phyloP scores from a whole-genome alignment of 2,329 filamentous ascomycete genomes.

The Fusarium sacchari region DNA sequence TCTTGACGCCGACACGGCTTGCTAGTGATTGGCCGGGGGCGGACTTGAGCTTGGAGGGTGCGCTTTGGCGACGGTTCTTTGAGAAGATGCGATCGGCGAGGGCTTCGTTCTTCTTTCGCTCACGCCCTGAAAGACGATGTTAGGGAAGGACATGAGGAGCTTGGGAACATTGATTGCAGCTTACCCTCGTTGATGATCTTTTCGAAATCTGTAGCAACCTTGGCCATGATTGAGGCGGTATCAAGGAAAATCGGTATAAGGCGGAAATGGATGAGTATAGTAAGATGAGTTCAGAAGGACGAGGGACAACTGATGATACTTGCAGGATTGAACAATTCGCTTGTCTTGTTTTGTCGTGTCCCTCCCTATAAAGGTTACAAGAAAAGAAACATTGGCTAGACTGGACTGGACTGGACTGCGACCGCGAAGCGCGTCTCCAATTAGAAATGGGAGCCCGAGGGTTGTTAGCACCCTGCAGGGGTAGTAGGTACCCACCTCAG shows the following conservation, averaged over 20 bases:
- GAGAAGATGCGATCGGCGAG: conserved; percentile 80
- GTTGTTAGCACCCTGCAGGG: conserved; percentile 6
- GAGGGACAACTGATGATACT: background rate
- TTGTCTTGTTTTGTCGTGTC: conserved; percentile 25
- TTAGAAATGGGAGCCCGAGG: conserved; percentile 17
- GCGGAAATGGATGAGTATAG: background rate
- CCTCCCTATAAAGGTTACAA: conserved; percentile 6
- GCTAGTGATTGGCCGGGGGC: conserved; percentile 67
- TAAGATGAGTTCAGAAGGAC: background rate
- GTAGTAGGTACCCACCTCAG: background rate
- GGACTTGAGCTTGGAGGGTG: conserved; percentile 60
- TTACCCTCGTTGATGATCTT: conserved; percentile 65
- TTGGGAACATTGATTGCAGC: background rate
- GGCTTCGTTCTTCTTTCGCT: conserved; percentile 75
- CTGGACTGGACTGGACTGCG: conserved; percentile 31
- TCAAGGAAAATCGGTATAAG: background rate
- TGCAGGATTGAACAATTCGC: background rate
- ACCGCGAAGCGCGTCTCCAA: conserved; percentile 42
- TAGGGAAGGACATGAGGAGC: background rate
- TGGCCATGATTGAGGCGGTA: conserved; percentile 49
- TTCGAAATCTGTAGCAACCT: conserved; percentile 61
- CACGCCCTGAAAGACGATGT: conserved; percentile 59
- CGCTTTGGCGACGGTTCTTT: conserved; percentile 66
- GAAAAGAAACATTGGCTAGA: conserved; percentile 35
- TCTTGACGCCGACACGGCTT: conserved; percentile 77